Evolutionary conservation across 768 basidiomycete genomes (phyloP), one percentile per base, ranked within the genome.

Genomic region (Amanita exitialis): DNA sequence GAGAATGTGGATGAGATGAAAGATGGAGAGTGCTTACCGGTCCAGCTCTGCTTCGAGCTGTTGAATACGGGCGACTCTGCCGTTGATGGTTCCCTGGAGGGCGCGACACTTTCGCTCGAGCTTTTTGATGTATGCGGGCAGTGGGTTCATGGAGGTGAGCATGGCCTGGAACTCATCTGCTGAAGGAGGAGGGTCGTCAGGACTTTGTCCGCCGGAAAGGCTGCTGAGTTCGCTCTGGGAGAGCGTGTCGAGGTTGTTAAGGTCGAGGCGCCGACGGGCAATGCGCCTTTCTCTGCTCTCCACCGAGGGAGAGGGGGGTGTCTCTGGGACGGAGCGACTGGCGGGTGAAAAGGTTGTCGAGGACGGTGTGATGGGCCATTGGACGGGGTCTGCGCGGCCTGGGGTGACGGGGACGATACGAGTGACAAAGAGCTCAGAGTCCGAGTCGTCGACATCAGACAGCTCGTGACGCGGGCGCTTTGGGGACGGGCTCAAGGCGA

Each of bases 71-170:
- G 13, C 6, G 6, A n/a, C 15, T 9, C 36, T 38, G 23, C 18
- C 47, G 8, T 30, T 36, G 25, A 38, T 2, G 57, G 59, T 45
- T 32, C 57, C 18, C 58, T 57, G 37, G 58, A 57, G 1, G 23
- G 61, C 63, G 8, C 54, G 34, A 42, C 52, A 53, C 38, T 50
- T 53, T 38, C 57, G 53, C 27, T 62, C 61, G 16, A 64, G 53
- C 36, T 60, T 60, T 13, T 57, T 57, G 13, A 64, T 50, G 21
- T 60, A 55, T 1, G 54, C 57, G 15, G 60, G 35, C 54, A 7
- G 56, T 13, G 20, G 45, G 39, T 5, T 25, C 48, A 15, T 59
- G 51, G 20, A 39, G 35, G 4, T n/a, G 7, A 60, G 20, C 42
- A 58, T 52, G 10, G 42, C 49, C 4, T 52, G 48, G 56, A 56